phyloP scores from a whole-genome alignment of 345 rosid genomes.

The Crucihimalaya himalaica region DNA sequence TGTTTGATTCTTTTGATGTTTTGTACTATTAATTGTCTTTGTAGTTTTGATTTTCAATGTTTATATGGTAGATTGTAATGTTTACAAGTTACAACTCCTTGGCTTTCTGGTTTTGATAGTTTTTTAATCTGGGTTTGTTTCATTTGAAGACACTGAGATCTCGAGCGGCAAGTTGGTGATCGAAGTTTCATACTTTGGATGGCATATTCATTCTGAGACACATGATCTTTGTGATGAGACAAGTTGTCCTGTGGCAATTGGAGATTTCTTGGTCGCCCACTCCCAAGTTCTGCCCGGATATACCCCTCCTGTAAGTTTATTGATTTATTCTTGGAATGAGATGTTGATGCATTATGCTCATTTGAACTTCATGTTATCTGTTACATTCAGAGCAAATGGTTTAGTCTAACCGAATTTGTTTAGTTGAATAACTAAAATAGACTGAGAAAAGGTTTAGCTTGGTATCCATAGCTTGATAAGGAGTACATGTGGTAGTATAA shows the following conservation, averaged over 20 bases:
- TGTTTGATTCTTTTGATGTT: slow-evolving; percentile 3
- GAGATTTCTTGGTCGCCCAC: slow-evolving; percentile 85
- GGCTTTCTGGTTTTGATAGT: background rate
- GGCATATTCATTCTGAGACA: slow-evolving; percentile 75
- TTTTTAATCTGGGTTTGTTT: background rate
- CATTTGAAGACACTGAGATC: slow-evolving; percentile 49
- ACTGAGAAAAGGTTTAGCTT: background rate
- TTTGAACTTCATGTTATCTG: background rate
- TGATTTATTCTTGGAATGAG: background rate
- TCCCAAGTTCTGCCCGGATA: slow-evolving; percentile 79
- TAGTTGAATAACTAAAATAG: background rate
- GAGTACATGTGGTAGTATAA: background rate
- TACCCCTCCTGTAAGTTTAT: slow-evolving; percentile 85
- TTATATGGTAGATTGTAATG: background rate
- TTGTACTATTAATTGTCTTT: background rate
- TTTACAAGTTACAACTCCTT: background rate
- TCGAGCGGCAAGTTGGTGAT: slow-evolving; percentile 74
- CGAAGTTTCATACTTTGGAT: slow-evolving; percentile 86
- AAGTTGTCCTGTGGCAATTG: slow-evolving; percentile 69
- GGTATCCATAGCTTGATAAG: background rate
- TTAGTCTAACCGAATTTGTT: background rate
- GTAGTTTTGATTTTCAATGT: background rate
- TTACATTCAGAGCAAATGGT: background rate
- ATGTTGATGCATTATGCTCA: slow-evolving; percentile 9
- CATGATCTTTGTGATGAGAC: slow-evolving; percentile 86